phyloP scores from a whole-genome alignment of 805 yeast species.

The Wickerhamomyces pijperi region DNA sequence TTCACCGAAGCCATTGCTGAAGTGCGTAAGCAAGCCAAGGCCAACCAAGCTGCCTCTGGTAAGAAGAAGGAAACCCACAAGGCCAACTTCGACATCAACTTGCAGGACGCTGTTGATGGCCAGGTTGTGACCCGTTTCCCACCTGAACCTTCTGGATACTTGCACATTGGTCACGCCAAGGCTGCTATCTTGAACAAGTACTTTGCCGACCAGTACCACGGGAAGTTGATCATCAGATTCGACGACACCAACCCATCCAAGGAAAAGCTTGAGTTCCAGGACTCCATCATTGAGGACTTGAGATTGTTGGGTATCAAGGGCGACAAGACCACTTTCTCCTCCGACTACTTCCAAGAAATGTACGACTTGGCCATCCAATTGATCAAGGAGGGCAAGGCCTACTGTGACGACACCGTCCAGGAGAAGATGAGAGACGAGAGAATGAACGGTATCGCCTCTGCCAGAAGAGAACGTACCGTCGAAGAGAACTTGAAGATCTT shows the following conservation, averaged over 20 bases:
- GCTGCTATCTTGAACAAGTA: constrained; percentile 95
- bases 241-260: constrained; percentile 98
- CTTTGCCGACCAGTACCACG: constrained; percentile 92
- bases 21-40: constrained; percentile 57
- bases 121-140: constrained; percentile 98
- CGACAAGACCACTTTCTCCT: constrained; percentile 78
- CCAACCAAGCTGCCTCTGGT: constrained; percentile 25
- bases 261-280: constrained; percentile 91
- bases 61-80: constrained; percentile 77
- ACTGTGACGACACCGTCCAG: constrained; percentile 92
- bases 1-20: constrained; percentile 63
- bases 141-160: constrained; percentile 98
- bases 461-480: constrained; percentile 83
- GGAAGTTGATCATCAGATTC: constrained; percentile 91
- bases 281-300: constrained; percentile 88
- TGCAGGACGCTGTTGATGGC: constrained; percentile 86
- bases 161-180: constrained; percentile 98
- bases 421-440: constrained; percentile 98
- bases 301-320: constrained; percentile 86
- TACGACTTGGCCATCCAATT: constrained; percentile 73
- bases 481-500: constrained; percentile 86
- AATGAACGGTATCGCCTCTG: constrained; percentile 91
- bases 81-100: constrained; percentile 90
- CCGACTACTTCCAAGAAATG: constrained; percentile 89
- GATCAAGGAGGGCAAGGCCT: constrained; percentile 94